A percentile compares a stretch with the other conserved stretches of the same genome.
These are phyloP conservation scores for Scedosporium boydii DNA, from an alignment of 2,329 filamentous ascomycete species.

Conservation along the genomic window DNA sequence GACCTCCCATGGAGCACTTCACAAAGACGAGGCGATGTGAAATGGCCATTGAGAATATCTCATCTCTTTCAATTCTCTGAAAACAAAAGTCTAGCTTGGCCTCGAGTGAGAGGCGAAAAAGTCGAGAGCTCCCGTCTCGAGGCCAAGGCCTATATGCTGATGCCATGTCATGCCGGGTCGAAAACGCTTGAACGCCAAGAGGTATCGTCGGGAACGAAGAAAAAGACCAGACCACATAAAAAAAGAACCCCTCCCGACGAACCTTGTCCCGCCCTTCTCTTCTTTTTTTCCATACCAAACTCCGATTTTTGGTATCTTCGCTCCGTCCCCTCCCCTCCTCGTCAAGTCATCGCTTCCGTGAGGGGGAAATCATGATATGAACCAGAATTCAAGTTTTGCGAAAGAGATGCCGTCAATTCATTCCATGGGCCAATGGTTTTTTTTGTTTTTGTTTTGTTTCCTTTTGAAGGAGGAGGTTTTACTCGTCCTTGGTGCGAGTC, in stretches of 20 bases:
- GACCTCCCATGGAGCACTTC: slow-evolving; percentile 70
- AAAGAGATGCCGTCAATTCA: slow-evolving; percentile 5
- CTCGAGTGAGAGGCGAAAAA: background rate
- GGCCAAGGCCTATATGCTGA: background rate
- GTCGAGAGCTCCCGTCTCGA: background rate
- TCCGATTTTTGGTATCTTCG: background rate
- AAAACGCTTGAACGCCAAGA: slow-evolving; percentile 3
- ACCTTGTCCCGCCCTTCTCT: background rate
- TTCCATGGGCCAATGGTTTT: slow-evolving; percentile 6
- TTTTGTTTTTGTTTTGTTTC: slow-evolving; percentile 7
- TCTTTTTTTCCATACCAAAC: background rate
- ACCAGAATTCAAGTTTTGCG: background rate
- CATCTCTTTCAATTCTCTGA: slow-evolving; percentile 7
- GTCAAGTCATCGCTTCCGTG: slow-evolving; percentile 2
- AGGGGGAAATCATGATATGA: background rate
- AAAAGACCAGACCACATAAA: background rate
- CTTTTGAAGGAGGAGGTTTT: slow-evolving; percentile 2
- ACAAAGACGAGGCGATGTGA: slow-evolving; percentile 48
- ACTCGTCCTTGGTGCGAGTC: slow-evolving; percentile 60
- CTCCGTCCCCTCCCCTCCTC: background rate
- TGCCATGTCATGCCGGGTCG: background rate
- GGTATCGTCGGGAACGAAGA: background rate
- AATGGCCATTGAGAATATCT: slow-evolving; percentile 58
- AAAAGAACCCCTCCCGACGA: background rate
- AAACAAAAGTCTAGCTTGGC: background rate